Evolutionary conservation across 176 grass and related monocot genomes (phyloP).

Genomic region (Oryza officinalis): DNA sequence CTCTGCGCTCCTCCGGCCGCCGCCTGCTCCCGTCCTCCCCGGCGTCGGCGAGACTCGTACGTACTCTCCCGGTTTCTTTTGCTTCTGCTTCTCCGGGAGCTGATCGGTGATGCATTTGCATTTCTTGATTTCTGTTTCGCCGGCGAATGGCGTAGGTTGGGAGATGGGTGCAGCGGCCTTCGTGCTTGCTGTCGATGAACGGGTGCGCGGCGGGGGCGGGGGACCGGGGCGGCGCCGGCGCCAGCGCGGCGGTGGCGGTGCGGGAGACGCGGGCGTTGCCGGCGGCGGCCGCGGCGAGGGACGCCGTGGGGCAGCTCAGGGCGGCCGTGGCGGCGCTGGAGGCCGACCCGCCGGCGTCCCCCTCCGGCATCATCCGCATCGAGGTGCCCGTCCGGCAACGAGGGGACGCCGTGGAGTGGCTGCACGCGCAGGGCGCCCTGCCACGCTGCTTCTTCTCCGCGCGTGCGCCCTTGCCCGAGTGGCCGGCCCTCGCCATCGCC

Average conservation of each 20-base stretch:
- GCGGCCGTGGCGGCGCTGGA: constrained; percentile 43
- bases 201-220: constrained; percentile 42
- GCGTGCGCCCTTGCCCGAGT: constrained; percentile 37
- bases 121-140: neutral
- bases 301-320: constrained; percentile 61
- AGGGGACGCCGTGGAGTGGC: constrained; percentile 76
- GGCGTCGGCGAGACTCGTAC: constrained; percentile 9
- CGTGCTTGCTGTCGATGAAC: constrained; percentile 75
- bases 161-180: constrained; percentile 25
- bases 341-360: constrained; percentile 27
- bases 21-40: neutral
- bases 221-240: neutral
- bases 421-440: constrained; percentile 64
- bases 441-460: constrained; percentile 83
- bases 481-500: neutral
- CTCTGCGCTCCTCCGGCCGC: constrained; percentile 35
- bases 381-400: constrained; percentile 82
- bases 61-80: neutral
- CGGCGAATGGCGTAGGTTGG: neutral
- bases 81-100: neutral
- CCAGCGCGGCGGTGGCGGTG: constrained; percentile 47
- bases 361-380: constrained; percentile 86
- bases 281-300: constrained; percentile 41
- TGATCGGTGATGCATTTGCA: neutral
- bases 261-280: constrained; percentile 57